Conservation (phyloP, 306 rosid genomes). For the Quercus cerris region DNA sequence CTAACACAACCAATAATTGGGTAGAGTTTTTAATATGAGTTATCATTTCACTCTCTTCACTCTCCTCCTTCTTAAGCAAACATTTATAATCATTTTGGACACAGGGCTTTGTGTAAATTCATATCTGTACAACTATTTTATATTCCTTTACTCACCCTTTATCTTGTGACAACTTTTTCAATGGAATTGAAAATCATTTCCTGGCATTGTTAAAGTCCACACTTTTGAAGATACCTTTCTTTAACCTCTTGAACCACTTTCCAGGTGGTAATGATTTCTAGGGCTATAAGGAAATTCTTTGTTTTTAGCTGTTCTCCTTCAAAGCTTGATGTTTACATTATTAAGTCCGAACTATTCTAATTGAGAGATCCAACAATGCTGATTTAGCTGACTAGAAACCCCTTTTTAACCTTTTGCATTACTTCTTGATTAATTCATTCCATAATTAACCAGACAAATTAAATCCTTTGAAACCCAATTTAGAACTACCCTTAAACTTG, state of each 20-base stretch:
- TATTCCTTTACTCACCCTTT: background rate
- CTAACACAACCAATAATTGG: too few species aligned
- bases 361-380: too few species aligned
- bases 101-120: background rate
- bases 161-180: background rate
- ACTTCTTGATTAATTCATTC: too few species aligned
- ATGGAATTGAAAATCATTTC: background rate
- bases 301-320: background rate
- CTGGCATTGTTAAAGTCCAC: background rate
- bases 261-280: background rate
- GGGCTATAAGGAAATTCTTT: background rate
- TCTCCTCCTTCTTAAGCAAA: background rate
- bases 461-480: too few species aligned
- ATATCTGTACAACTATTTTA: background rate
- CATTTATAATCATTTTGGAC: background rate
- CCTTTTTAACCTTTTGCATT: too few species aligned
- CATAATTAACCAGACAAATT: too few species aligned
- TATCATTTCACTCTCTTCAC: background rate
- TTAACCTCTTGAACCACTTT: background rate
- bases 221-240: background rate
- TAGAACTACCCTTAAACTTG: too few species aligned
- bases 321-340: background rate
- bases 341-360: too few species aligned
- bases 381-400: too few species aligned
- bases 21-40: too few species aligned